A percentile compares a stretch with the other conserved stretches of the same genome.
Evolutionary conservation across 257 asterid genomes (phyloP).

Genomic region (Solanum pinnatisectum): DNA sequence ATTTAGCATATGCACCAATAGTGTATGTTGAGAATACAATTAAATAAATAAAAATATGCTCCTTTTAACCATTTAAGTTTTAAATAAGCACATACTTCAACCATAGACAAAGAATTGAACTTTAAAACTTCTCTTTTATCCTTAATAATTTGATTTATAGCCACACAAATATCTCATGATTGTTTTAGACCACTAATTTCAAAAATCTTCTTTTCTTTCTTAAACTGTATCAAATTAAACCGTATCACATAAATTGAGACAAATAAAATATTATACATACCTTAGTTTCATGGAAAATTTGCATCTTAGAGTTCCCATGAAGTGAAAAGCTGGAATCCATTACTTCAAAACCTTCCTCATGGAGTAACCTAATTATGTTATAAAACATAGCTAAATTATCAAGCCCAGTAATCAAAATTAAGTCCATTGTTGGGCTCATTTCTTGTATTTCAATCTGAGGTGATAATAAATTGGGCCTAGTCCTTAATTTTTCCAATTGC

Average conservation of each 20-base stretch:
- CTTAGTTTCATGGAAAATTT: slow-evolving; percentile 20
- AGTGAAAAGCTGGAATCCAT: slow-evolving; percentile 28
- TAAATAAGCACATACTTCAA: neutral
- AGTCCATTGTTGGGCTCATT: slow-evolving; percentile 28
- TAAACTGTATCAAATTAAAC: neutral
- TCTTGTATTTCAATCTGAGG: slow-evolving; percentile 33
- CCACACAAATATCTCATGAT: neutral
- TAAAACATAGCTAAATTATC: slow-evolving; percentile 17
- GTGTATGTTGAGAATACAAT: neutral
- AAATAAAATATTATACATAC: neutral
- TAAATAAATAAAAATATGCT: no score
- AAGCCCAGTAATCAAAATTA: slow-evolving; percentile 21
- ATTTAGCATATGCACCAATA: neutral
- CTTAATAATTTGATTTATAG: neutral
- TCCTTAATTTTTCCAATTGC: slow-evolving; percentile 18
- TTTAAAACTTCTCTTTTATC: neutral
- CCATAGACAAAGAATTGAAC: neutral
- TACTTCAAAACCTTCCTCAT: slow-evolving; percentile 28
- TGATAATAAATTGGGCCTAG: neutral
- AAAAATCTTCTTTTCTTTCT: neutral
- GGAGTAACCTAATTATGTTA: slow-evolving; percentile 14
- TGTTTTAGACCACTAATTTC: neutral
- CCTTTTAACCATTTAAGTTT: neutral
- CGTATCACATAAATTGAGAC: neutral
- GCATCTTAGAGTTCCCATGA: slow-evolving; percentile 29